phyloP scores from a whole-genome alignment of 495 filamentous ascomycete genomes.

The Neurospora intermedia region DNA sequence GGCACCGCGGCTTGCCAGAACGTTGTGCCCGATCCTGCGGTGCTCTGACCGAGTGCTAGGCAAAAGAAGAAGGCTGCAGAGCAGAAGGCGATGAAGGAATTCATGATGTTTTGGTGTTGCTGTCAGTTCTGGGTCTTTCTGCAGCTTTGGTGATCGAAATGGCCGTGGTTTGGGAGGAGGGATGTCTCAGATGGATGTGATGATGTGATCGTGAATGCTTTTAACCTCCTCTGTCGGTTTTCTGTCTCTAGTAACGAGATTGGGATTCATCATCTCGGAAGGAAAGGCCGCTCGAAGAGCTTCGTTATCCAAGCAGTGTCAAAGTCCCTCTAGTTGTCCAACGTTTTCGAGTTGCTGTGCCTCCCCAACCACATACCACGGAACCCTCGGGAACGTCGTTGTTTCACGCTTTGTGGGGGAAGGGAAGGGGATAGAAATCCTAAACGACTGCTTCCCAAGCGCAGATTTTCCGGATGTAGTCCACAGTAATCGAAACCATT shows the following conservation, averaged over 20 bases:
- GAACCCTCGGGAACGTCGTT: neutral
- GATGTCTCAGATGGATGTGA: neutral
- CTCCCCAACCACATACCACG: neutral
- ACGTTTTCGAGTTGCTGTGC: neutral
- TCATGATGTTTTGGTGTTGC: neutral
- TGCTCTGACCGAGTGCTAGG: slow-evolving; percentile 6
- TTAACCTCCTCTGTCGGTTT: neutral
- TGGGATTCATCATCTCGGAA: neutral
- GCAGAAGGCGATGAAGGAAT: neutral
- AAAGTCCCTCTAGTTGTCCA: neutral
- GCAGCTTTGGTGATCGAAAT: neutral
- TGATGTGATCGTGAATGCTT: neutral
- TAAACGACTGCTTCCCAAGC: neutral
- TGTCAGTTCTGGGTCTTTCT: neutral
- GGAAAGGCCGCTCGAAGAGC: neutral
- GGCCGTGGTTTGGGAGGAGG: neutral
- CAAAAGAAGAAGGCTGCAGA: slow-evolving; percentile 5
- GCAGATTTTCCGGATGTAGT: neutral
- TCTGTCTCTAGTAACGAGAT: neutral
- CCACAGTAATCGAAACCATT: neutral
- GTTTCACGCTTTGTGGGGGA: neutral
- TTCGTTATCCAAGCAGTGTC: neutral
- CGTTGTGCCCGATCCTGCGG: neutral
- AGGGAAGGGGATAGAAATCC: neutral
- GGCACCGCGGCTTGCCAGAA: slow-evolving; percentile 2